Base-by-base conservation (phyloP, 1,139 yeast species). In the Diutina catenulata region DNA sequence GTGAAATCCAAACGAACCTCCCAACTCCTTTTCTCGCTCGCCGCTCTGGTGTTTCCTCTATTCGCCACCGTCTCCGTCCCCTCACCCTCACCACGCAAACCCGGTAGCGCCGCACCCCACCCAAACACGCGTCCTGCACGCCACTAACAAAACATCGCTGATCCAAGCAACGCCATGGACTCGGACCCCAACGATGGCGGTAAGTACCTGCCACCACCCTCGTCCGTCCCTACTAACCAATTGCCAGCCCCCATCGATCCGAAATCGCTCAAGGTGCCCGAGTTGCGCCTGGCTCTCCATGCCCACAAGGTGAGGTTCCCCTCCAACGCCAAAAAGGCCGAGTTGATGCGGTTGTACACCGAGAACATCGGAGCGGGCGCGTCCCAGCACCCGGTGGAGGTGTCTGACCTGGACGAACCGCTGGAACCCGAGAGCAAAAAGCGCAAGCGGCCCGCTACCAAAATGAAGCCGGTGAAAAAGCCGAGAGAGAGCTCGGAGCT, bases 171-270 rank as follows among this genome's bases (percentile, higher is more conserved):
- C 8, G 20, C n/a, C 19, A 21, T 31, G 25, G 24, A 19, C n/a
- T n/a, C n/a, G n/a, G n/a, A n/a, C n/a, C n/a, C n/a, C n/a, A n/a
- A n/a, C n/a, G n/a, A n/a, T 11, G 26, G 21, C 9, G 35, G 35
- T 31, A 20, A 20, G 35, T 21, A 20, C 10, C 11, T 10, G 4
- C 35, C 9, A 10, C 23, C n/a, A 31, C 2, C 7, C 13, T 5
- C 3, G 5, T 7, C 9, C 6, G 7, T 21, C n/a, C 8, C n/a
- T n/a, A 31, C 26, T 20, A 31, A 20, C 23, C 5, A 16, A 21
- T 21, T 24, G 25, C 4, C 13, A n/a, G n/a, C n/a, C n/a, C n/a
- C n/a, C n/a, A n/a, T 31, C 21, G 35, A 31, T 31, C 35, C 35
- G 7, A 15, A 8, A 5, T 6, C 35, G 3, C 5, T 18, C 9